Conservation (phyloP, 1,139 yeast genomes). For the Zygosaccharomyces sapae region DNA sequence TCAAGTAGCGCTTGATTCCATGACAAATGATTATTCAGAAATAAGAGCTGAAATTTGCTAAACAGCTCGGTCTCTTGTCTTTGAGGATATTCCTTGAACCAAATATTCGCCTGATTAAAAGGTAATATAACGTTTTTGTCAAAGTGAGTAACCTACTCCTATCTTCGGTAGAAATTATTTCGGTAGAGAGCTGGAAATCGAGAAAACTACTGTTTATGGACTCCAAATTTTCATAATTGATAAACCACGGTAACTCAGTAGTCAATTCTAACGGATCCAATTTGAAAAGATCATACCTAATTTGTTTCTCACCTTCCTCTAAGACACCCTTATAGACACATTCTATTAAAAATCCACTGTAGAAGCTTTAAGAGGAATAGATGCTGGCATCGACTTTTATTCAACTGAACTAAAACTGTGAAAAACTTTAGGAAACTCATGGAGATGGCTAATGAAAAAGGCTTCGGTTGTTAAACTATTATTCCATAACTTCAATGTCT, state of each 20-base stretch:
- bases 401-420: slow-evolving; percentile 37
- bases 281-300: slow-evolving; percentile 34
- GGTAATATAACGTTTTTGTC: slow-evolving; percentile 38
- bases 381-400: slow-evolving; percentile 16
- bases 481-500: slow-evolving; percentile 14
- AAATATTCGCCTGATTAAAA: slow-evolving; percentile 35
- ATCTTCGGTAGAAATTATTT: slow-evolving; percentile 9
- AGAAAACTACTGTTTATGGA: slow-evolving; percentile 34
- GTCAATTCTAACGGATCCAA: slow-evolving; percentile 29
- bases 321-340: slow-evolving; percentile 42
- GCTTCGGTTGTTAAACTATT: slow-evolving; percentile 14
- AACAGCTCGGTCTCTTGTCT: slow-evolving; percentile 26
- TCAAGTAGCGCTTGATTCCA: slow-evolving; percentile 55
- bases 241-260: slow-evolving; percentile 38
- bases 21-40: slow-evolving; percentile 35
- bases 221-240: slow-evolving; percentile 24
- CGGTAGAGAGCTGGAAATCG: slow-evolving; percentile 23
- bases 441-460: slow-evolving; percentile 33
- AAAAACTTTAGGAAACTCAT: slow-evolving; percentile 39
- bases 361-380: slow-evolving; percentile 33
- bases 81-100: slow-evolving; percentile 28
- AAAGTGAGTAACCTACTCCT: slow-evolving; percentile 31
- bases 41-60: slow-evolving; percentile 22
- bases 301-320: slow-evolving; percentile 42
- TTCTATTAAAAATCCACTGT: slow-evolving; percentile 40